A percentile compares a stretch with the other conserved stretches of the same genome.
Evolutionary conservation across 2,329 filamentous ascomycete species (phyloP).

Genomic region (Neopestalotiopsis rosae): DNA sequence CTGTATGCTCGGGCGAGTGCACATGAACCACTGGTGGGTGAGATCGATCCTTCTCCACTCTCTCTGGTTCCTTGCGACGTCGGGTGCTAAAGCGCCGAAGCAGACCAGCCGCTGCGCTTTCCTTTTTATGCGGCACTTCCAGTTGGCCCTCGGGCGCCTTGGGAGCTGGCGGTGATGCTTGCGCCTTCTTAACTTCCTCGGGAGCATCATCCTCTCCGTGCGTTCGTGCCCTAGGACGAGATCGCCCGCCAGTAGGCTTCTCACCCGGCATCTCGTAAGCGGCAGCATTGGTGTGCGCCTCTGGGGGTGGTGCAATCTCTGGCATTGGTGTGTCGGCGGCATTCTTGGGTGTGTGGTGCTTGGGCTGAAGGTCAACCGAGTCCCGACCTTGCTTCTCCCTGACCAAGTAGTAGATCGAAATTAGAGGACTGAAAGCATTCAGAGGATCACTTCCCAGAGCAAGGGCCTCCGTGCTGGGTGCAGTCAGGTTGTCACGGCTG

Average conservation of each 20-base stretch:
- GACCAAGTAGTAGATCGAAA: constrained; percentile 97
- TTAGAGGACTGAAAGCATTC: constrained; percentile 89
- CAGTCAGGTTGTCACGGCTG: constrained; percentile 84
- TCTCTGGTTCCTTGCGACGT: constrained; percentile 71
- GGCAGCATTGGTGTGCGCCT: constrained; percentile 85
- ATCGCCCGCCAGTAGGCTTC: constrained; percentile 81
- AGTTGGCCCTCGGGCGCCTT: constrained; percentile 56
- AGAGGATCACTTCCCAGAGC: constrained; percentile 84
- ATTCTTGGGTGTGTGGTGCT: constrained; percentile 40
- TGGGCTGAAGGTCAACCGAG: constrained; percentile 41
- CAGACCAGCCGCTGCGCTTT: constrained; percentile 84
- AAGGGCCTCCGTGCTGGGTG: constrained; percentile 85
- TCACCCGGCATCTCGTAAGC: constrained; percentile 90
- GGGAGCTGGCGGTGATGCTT: constrained; percentile 50
- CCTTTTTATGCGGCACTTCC: constrained; percentile 75
- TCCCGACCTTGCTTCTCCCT: constrained; percentile 92
- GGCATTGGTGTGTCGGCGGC: constrained; percentile 61
- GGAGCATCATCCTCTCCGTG: constrained; percentile 92
- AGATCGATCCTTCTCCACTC: constrained; percentile 66
- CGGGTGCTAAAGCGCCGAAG: constrained; percentile 91
- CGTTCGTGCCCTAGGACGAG: constrained; percentile 84
- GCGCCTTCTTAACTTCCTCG: constrained; percentile 72
- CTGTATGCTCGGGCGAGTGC: constrained; percentile 74
- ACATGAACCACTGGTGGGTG: constrained; percentile 77
- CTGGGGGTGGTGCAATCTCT: constrained; percentile 80